phyloP scores from a whole-genome alignment of 176 grass and related monocot genomes.

The Triticum timopheevii region DNA sequence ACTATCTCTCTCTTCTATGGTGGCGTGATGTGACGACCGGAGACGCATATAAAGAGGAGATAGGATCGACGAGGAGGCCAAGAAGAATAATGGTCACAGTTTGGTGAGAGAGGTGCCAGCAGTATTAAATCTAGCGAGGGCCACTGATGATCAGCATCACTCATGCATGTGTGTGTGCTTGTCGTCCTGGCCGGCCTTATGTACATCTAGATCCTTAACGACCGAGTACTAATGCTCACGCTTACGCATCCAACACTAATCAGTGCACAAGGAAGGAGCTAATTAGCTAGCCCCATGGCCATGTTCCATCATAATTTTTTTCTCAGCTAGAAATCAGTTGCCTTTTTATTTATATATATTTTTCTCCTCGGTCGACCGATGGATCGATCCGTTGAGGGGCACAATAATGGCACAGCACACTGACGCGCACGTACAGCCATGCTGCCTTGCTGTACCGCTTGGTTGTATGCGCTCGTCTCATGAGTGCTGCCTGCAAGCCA shows the following conservation, averaged over 20 bases:
- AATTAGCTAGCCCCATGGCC: background rate
- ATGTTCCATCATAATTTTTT: slow-evolving; percentile 15
- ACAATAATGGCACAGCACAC: slow-evolving; percentile 39
- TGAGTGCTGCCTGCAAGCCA: slow-evolving; percentile 24
- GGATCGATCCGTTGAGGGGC: background rate
- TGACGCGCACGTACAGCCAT: slow-evolving; percentile 49
- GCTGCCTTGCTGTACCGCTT: slow-evolving; percentile 45
- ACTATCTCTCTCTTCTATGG: background rate
- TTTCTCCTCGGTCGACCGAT: no score
- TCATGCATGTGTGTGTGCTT: background rate
- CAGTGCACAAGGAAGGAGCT: background rate
- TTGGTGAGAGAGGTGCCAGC: slow-evolving; percentile 24
- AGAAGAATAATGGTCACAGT: background rate
- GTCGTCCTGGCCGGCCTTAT: slow-evolving; percentile 3
- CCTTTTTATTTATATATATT: no score
- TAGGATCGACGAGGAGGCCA: background rate
- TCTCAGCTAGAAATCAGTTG: background rate
- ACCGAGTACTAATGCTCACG: background rate
- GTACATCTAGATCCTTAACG: slow-evolving; percentile 15
- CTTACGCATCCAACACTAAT: slow-evolving; percentile 3
- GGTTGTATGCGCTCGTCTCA: slow-evolving; percentile 20
- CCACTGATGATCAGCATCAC: background rate
- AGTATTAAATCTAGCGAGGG: background rate
- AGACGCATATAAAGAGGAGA: slow-evolving; percentile 28
- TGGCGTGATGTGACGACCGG: background rate